Evolutionary conservation across 202 grass and related monocot genomes (phyloP), one percentile per base, ranked within the genome.

Genomic region (Setaria italica): DNA sequence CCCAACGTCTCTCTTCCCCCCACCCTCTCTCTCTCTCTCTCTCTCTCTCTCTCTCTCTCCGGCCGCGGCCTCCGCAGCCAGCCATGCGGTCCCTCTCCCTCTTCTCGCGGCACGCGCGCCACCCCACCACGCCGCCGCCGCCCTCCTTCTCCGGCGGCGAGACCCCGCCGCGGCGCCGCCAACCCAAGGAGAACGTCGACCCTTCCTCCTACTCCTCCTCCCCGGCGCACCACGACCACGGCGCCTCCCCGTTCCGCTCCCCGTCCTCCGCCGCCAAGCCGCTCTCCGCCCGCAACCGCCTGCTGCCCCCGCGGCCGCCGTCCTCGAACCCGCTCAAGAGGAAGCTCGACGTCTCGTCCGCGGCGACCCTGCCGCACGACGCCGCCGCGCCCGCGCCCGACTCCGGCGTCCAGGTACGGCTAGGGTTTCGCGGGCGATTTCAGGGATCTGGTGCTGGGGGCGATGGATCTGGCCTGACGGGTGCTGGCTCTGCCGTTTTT

Each of bases 141-240:
- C 48, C 85, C 14, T 15, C 47, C 35, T 63, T 56, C 71, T 62
- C 63, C 45, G 70, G 64, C 46, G 64, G 65, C 25, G 84, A 87
- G 29, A 64, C 56, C 10, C 46, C 89, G 3, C 85, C 85, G 71
- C 85, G 77, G 57, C 81, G 77, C 48, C 89, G 85, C 81, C 3
- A 47, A 47, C 46, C 85, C 16, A 91, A 91, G 71, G 89, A 91
- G 89, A 91, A 91, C 64, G 85, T 88, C 15, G 85, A 91, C 57
- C 89, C 89, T 3, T 30, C 57, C n/a, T 15, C 69, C 57, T 77
- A 25, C 67, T 53, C 80, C 79, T 53, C 80, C 79, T 60, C 89
- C 51, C 83, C 88, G 42, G 56, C 67, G 58, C 83, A 55, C 39
- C 64, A 67, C 50, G 80, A 83, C 54, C 63, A 71, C 80, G 76